Conservation (phyloP, 441 rosid species). For the Biscutella auriculata region DNA sequence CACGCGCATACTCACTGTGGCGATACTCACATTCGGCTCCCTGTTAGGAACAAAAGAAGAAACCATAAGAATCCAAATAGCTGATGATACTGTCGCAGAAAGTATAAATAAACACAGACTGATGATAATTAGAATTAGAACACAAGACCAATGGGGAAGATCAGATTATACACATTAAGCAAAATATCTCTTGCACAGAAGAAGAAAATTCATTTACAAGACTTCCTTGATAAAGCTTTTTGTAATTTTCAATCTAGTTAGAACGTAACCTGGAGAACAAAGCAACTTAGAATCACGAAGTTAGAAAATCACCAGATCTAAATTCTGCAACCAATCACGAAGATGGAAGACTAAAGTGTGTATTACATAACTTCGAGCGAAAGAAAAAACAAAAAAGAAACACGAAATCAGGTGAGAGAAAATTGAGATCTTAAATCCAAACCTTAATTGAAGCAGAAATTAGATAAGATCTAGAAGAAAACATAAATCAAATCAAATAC, state of each 20-base stretch:
- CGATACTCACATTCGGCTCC: slow-evolving; percentile 96
- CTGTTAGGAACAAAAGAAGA: slow-evolving; percentile 24
- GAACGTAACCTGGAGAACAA: neutral
- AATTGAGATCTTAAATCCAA: slow-evolving; percentile 19
- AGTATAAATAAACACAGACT: neutral
- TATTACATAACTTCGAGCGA: neutral
- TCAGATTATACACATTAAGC: neutral
- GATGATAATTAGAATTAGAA: neutral
- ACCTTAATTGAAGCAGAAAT: slow-evolving; percentile 20
- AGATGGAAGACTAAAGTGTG: neutral
- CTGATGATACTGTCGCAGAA: neutral
- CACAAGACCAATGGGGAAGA: neutral
- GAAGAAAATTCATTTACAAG: neutral
- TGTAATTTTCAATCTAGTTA: neutral
- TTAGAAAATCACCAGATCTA: slow-evolving; percentile 17
- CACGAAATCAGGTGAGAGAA: neutral
- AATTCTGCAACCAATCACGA: neutral
- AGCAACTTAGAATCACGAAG: neutral
- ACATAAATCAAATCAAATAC: slow-evolving; percentile 17
- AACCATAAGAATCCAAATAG: neutral
- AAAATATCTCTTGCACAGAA: neutral
- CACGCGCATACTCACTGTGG: slow-evolving; percentile 87
- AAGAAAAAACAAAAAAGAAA: neutral
- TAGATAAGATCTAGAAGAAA: neutral
- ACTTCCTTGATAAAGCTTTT: neutral